Percentiles rank a stretch among this genome's conserved stretches.
Evolutionary conservation across 2,329 filamentous ascomycete species (phyloP).

Genomic region (Cercospora citrullina): DNA sequence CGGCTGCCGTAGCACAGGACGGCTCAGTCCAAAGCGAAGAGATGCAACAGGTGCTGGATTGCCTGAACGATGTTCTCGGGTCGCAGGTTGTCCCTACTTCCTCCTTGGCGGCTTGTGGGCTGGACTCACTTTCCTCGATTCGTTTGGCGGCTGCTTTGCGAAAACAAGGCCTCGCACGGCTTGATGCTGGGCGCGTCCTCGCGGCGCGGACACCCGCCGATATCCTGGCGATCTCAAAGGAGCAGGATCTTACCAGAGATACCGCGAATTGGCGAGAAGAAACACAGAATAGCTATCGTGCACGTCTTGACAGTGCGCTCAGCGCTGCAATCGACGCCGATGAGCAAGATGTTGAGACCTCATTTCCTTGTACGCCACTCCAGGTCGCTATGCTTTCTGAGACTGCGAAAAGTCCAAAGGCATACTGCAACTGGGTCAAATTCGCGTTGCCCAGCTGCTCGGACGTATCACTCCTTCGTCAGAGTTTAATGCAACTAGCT

Average conservation of each 20-base stretch:
- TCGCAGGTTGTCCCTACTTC: constrained; percentile 34
- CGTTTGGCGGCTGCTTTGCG: constrained; percentile 65
- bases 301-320: constrained; percentile 12
- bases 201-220: constrained; percentile 51
- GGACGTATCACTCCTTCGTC: constrained; percentile 19
- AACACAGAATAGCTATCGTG: constrained; percentile 15
- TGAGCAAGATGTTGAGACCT: constrained; percentile 36
- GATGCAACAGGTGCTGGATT: constrained; percentile 18
- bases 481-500: constrained; percentile 54
- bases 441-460: constrained; percentile 53
- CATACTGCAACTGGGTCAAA: constrained; percentile 79
- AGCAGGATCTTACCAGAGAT: not conserved
- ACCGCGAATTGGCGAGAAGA: not conserved
- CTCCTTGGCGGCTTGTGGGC: constrained; percentile 55
- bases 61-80: constrained; percentile 28
- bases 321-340: not conserved
- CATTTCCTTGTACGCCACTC: constrained; percentile 67
- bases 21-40: constrained; percentile 5
- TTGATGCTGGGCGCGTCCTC: constrained; percentile 64
- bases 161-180: constrained; percentile 50
- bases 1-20: constrained; percentile 33
- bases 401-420: constrained; percentile 57
- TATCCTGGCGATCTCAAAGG: constrained; percentile 7
- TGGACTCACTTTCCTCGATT: constrained; percentile 68
- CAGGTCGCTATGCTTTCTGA: constrained; percentile 81